A percentile compares a stretch with the other conserved stretches of the same genome.
phyloP scores from a whole-genome alignment of 495 filamentous ascomycete genomes.

The Neurospora sp. region DNA sequence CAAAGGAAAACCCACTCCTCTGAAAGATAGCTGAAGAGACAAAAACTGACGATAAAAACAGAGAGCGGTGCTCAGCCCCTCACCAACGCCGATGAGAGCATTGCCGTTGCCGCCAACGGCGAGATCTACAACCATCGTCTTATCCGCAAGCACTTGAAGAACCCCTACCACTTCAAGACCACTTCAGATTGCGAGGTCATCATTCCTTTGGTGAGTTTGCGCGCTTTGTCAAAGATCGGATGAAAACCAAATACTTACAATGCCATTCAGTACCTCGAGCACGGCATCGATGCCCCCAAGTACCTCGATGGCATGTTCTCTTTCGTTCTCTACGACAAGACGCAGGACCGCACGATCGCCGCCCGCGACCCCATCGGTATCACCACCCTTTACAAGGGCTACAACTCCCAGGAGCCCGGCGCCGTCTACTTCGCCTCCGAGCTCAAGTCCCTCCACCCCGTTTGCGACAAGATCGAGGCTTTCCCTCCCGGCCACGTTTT shows the following conservation, averaged over 20 bases:
- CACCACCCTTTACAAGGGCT: constrained; percentile 93
- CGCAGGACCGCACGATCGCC: constrained; percentile 78
- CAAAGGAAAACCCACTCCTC: background rate
- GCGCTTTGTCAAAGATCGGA: background rate
- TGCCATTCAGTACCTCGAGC: constrained; percentile 64
- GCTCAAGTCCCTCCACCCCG: constrained; percentile 83
- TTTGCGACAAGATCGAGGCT: constrained; percentile 87
- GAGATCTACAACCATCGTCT: constrained; percentile 99
- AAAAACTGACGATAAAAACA: background rate
- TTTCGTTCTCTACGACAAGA: constrained; percentile 94
- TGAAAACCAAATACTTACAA: background rate
- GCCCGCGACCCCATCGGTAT: constrained; percentile 95
- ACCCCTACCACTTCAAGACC: constrained; percentile 87
- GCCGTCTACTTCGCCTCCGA: constrained; percentile 94
- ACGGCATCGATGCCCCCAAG: constrained; percentile 89
- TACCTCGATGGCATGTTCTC: constrained; percentile 99
- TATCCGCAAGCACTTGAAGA: constrained; percentile 72
- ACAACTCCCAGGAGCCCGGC: constrained; percentile 69
- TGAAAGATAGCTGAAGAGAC: background rate
- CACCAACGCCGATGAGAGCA: constrained; percentile 76
- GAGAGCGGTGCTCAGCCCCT: constrained; percentile 89
- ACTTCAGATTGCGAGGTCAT: constrained; percentile 98
- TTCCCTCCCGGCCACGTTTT: constrained; percentile 96
- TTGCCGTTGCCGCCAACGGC: constrained; percentile 94
- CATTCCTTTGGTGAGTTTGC: constrained; percentile 72